phyloP scores from a whole-genome alignment of 2,329 filamentous ascomycete genomes.

The Aaosphaeria arxii region DNA sequence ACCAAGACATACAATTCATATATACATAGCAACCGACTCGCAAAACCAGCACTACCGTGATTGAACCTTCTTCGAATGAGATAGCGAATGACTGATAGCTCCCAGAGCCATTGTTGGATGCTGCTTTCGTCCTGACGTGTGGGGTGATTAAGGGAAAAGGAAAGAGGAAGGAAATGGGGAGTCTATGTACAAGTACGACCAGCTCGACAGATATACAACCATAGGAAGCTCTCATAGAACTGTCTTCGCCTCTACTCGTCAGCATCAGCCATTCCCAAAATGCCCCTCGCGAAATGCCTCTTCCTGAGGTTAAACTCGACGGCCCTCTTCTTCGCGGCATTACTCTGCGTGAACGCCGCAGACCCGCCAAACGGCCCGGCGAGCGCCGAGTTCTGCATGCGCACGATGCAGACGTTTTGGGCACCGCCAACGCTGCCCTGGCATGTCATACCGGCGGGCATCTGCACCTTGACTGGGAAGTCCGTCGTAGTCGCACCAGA shows the following conservation, averaged over 20 bases:
- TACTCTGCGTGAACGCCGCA: constrained; percentile 62
- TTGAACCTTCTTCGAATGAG: too few species aligned
- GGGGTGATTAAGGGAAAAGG: too few species aligned
- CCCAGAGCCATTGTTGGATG: too few species aligned
- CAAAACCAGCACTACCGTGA: too few species aligned
- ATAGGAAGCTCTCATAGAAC: too few species aligned
- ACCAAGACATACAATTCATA: too few species aligned
- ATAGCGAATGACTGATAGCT: too few species aligned
- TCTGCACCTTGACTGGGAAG: constrained; percentile 63
- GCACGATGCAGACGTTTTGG: constrained; percentile 62
- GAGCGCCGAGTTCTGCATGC: constrained; percentile 59
- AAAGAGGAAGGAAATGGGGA: too few species aligned
- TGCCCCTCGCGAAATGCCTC: constrained; percentile 34
- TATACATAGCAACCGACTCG: too few species aligned
- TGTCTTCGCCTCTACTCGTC: constrained; percentile 1
- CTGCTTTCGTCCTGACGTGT: too few species aligned
- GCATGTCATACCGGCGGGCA: constrained; percentile 67
- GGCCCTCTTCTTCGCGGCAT: constrained; percentile 59
- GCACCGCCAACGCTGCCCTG: constrained; percentile 57
- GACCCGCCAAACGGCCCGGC: constrained; percentile 67
- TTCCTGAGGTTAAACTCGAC: constrained; percentile 52
- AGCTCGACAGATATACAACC: too few species aligned
- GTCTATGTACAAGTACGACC: too few species aligned
- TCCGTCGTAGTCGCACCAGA: constrained; percentile 60
- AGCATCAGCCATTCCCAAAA: constrained; percentile 26